Base-by-base conservation (phyloP, 176 grass and related monocot species). In the Oryza meyeriana region DNA sequence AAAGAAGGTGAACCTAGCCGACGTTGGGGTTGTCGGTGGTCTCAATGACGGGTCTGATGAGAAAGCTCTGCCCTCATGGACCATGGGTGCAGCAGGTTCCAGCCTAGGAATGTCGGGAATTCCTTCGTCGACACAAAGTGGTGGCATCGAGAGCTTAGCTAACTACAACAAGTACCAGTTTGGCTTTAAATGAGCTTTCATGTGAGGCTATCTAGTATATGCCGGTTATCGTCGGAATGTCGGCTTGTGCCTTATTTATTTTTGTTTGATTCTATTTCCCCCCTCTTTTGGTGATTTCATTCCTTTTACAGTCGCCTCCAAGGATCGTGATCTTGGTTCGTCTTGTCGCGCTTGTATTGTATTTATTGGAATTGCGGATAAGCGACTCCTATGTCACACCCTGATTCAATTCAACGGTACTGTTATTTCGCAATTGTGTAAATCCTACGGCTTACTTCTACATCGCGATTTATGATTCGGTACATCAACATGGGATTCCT, bases 1-100 rank as follows among this genome's bases (percentile, higher is more conserved):
- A 32, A 99, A 96, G 81, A 99, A 99, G 74, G 97, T 99, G 72
- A 92, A 96, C 80, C 75, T 99, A 59, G 76, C 93, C 10, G 93
- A 99, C 9, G 91, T 95, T 78, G 97, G 97, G 18, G 90, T 99
- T 11, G 87, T 99, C 13, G 97, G 97, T 42, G 97, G 78, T 16
- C 91, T 99, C 12, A 31, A 76, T 64, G 93, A 96, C 87, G 82
- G 79, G n/a, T 87, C 77, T 0, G 73, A 85, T 16, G 96, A 92
- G n/a, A 95, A 83, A 71, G 68, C 70, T 71, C 40, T 76, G 13
- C 71, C 91, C 41, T 64, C 91, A n/a, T 68, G 85, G 74, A 88
- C 66, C 82, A 76, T 89, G 89, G 83, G 93, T 5, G 24, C 81
- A 0, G 38, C 75, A 0, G 81, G 83, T 71, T 85, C 90, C n/a